These are phyloP conservation scores for Fusarium sp. DNA, from an alignment of 2,329 filamentous ascomycete species.

Conservation along the genomic window DNA sequence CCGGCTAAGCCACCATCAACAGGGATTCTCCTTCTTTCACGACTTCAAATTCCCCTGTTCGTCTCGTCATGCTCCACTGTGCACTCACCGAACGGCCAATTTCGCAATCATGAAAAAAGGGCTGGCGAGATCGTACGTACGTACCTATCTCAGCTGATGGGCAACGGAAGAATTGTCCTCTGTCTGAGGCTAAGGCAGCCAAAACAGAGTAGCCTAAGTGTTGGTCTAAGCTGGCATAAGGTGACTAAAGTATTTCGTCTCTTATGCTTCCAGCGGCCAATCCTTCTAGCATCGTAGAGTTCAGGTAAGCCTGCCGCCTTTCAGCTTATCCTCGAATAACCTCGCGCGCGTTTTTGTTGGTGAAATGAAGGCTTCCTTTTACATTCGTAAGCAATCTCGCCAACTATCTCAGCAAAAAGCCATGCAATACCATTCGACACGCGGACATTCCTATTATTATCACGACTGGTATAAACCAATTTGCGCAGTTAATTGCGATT, in stretches of 20 bases:
- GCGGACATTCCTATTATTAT: conserved; percentile 36
- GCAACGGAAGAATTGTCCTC: not conserved
- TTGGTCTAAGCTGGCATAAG: not conserved
- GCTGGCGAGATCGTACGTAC: conserved; percentile 29
- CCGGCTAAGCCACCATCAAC: conserved; percentile 37
- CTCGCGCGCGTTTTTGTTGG: conserved; percentile 6
- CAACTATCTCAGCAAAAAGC: conserved; percentile 18
- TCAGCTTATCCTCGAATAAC: conserved; percentile 30
- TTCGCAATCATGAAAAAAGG: conserved; percentile 33
- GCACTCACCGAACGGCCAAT: conserved; percentile 31
- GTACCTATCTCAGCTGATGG: not conserved
- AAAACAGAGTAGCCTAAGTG: not conserved
- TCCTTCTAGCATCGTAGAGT: not conserved
- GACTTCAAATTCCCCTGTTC: conserved; percentile 25
- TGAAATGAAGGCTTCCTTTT: conserved; percentile 23
- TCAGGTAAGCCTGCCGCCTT: conserved; percentile 22
- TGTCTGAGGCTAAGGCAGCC: not conserved
- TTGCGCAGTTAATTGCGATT: conserved; percentile 40
- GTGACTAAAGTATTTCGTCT: not conserved
- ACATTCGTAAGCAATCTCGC: conserved; percentile 38
- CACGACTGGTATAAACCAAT: conserved; percentile 37
- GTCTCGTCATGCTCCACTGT: conserved; percentile 36
- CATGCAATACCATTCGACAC: conserved; percentile 21
- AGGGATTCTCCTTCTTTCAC: conserved; percentile 41
- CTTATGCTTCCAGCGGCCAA: not conserved